phyloP scores from a whole-genome alignment of 2,329 filamentous ascomycete genomes.

The Torrubiella hemipterigena region DNA sequence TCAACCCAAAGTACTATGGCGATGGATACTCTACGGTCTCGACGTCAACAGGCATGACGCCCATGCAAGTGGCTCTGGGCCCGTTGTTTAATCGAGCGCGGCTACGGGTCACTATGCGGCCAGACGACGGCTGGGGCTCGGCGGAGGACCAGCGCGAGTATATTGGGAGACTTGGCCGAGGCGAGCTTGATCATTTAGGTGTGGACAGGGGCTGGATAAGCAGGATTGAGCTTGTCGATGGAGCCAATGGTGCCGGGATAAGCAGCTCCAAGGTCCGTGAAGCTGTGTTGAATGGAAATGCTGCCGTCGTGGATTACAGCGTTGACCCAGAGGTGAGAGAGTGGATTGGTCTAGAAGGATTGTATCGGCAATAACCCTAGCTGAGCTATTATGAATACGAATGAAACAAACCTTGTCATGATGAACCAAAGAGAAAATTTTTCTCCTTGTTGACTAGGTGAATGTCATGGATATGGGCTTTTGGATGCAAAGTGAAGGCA shows the following conservation, averaged over 20 bases:
- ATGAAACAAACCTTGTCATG: no score
- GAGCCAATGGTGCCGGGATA: conserved; percentile 30
- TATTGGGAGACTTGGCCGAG: conserved; percentile 33
- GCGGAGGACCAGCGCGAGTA: conserved; percentile 33
- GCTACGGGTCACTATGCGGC: conserved; percentile 52
- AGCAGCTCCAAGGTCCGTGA: conserved; percentile 54
- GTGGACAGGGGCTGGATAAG: conserved; percentile 45
- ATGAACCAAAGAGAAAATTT: no score
- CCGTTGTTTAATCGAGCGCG: conserved; percentile 52
- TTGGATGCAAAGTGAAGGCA: no score
- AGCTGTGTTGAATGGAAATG: conserved; percentile 30
- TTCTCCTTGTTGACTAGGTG: no score
- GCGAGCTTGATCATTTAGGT: conserved; percentile 37
- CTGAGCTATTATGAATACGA: no score
- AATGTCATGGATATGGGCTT: no score
- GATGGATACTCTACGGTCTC: neutral
- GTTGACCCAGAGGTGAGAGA: conserved; percentile 43
- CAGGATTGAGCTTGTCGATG: conserved; percentile 48
- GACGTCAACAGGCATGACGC: conserved; percentile 1
- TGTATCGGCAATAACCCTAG: no score
- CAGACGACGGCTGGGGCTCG: conserved; percentile 47
- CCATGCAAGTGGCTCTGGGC: conserved; percentile 40
- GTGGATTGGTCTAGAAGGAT: conserved; percentile 42
- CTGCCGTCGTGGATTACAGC: conserved; percentile 36
- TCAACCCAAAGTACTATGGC: conserved; percentile 60